A percentile compares a stretch with the other conserved stretches of the same genome.
These are phyloP conservation scores for Musa acuminata DNA, from an alignment of 176 grass and related monocot species.

Conservation along the genomic window DNA sequence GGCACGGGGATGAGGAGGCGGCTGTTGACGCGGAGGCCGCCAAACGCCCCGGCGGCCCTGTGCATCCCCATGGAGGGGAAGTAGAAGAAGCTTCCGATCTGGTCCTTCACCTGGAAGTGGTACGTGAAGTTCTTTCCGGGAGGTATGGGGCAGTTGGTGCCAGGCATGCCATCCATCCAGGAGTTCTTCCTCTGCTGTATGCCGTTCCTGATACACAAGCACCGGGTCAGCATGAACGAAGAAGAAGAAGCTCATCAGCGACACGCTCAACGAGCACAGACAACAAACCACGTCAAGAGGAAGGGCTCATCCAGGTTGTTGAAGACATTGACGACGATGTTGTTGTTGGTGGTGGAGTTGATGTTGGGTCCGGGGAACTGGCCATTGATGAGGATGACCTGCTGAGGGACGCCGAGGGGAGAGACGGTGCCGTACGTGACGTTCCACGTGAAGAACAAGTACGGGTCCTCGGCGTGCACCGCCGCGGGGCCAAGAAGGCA, in stretches of 20 bases:
- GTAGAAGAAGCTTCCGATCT: slow-evolving; percentile 8
- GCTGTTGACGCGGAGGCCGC: slow-evolving; percentile 4
- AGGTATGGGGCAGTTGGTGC: slow-evolving; percentile 1
- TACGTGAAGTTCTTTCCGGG: not conserved
- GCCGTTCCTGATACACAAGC: not conserved
- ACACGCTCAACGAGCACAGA: not conserved
- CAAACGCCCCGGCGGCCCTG: not conserved
- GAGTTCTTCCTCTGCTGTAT: slow-evolving; percentile 4
- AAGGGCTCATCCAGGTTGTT: slow-evolving; percentile 3
- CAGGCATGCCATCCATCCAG: slow-evolving; percentile 5
- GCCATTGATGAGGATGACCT: not conserved
- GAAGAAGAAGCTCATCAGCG: not conserved
- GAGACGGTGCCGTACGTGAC: not conserved
- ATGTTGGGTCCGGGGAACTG: slow-evolving; percentile 8
- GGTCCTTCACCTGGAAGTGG: slow-evolving; percentile 6
- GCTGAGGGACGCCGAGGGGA: slow-evolving; percentile 4
- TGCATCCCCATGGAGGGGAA: not conserved
- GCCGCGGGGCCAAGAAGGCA: not conserved
- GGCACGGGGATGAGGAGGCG: slow-evolving; percentile 6
- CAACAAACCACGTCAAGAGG: not conserved
- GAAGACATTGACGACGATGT: slow-evolving; percentile 2
- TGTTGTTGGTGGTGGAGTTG: slow-evolving; percentile 15
- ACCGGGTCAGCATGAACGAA: not conserved
- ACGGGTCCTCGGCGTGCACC: slow-evolving; percentile 2
- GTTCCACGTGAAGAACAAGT: slow-evolving; percentile 1